Percentiles rank a stretch among this genome's conserved stretches.
Conservation (phyloP, 176 grass and related monocot species). For the Thinopyrum elongatum region DNA sequence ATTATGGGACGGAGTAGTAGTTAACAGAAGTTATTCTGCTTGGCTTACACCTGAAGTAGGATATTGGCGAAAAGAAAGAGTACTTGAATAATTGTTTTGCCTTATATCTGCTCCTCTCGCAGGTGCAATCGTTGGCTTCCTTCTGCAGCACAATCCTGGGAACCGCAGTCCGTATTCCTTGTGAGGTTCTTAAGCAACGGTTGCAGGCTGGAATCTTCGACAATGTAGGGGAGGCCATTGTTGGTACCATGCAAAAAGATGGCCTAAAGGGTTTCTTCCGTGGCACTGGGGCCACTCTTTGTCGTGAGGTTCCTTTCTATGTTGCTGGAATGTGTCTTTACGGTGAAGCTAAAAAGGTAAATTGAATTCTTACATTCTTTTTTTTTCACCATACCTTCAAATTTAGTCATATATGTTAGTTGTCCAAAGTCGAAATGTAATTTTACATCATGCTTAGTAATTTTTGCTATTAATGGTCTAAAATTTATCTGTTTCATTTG, state of each 20-base stretch:
- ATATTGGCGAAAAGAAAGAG: not conserved
- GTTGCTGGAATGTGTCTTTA: slow-evolving; percentile 95
- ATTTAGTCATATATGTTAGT: not conserved
- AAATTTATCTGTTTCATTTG: not conserved
- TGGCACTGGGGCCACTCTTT: slow-evolving; percentile 92
- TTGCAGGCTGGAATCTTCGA: slow-evolving; percentile 88
- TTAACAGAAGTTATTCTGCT: not conserved
- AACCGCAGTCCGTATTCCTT: slow-evolving; percentile 88
- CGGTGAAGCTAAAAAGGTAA: slow-evolving; percentile 94
- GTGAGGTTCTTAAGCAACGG: slow-evolving; percentile 91
- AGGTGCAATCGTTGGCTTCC: slow-evolving; percentile 95
- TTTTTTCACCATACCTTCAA: not conserved
- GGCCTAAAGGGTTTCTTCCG: slow-evolving; percentile 87
- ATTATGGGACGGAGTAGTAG: too few species aligned
- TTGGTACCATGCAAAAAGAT: slow-evolving; percentile 78
- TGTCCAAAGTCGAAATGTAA: not conserved
- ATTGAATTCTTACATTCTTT: not conserved
- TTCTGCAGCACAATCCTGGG: slow-evolving; percentile 96
- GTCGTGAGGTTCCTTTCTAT: slow-evolving; percentile 96
- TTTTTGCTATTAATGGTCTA: not conserved
- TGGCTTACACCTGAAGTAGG: not conserved
- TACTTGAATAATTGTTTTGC: not conserved
- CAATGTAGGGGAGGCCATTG: slow-evolving; percentile 94
- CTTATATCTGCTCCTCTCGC: slow-evolving; percentile 2
- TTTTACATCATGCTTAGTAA: not conserved